phyloP scores from a whole-genome alignment of 352 stramenopile genomes.

The Globisporangium nagaii region DNA sequence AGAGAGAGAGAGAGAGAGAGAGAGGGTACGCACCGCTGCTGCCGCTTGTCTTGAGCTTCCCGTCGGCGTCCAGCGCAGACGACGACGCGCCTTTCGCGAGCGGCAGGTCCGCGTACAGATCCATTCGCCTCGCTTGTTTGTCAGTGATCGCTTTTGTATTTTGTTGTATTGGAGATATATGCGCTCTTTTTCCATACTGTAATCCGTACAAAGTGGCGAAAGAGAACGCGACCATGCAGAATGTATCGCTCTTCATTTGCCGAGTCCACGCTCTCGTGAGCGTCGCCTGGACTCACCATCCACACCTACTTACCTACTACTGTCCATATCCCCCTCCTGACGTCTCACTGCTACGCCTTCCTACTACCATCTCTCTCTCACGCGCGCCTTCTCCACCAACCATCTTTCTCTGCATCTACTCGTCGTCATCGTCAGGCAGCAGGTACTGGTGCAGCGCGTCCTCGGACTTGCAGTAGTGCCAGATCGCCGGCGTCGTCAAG shows the following conservation, averaged over 20 bases:
- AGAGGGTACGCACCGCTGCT: constrained; percentile 18
- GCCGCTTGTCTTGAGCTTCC: constrained; percentile 35
- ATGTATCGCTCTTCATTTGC: no score
- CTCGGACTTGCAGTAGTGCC: constrained; percentile 83
- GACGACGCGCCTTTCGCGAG: constrained; percentile 56
- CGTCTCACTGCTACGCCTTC: no score
- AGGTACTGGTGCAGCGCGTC: constrained; percentile 75
- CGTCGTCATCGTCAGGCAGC: constrained; percentile 66
- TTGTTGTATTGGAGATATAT: not conserved
- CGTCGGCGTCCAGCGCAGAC: constrained; percentile 38
- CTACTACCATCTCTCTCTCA: not conserved
- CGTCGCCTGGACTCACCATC: no score
- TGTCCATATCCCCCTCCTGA: not conserved
- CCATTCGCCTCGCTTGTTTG: constrained; percentile 26
- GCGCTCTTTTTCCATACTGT: no score
- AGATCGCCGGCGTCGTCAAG: constrained; percentile 58
- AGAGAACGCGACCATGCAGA: no score
- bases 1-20: not conserved
- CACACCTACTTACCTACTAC: not conserved
- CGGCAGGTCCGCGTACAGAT: constrained; percentile 76
- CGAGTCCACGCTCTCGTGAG: no score
- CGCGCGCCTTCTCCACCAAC: not conserved
- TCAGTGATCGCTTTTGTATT: no score
- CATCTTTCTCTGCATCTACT: constrained; percentile 11
- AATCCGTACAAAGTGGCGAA: no score